Evolutionary conservation across 108 stramenopile species (phyloP), one percentile per base, ranked within the genome.

Genomic region (Aurantiochytrium sp.): DNA sequence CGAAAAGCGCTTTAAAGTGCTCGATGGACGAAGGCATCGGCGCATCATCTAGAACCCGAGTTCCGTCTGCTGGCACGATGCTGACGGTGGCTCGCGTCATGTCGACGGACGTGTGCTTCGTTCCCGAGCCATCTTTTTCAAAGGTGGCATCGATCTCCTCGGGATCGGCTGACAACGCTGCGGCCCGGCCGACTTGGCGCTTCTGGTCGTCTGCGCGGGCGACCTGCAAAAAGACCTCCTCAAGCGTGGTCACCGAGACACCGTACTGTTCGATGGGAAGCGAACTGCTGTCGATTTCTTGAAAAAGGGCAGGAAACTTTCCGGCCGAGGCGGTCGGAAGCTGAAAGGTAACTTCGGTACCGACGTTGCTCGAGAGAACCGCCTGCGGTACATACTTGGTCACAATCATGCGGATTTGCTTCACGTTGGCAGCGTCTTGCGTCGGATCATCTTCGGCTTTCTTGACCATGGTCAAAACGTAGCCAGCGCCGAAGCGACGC

Each of bases 201-300:
- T 58, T 29, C 4, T 89, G 35, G 60, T 88, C 28, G 43, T n/a
- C 88, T 5, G 49, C 58, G 25, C 89, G 42, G 4, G 71, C 91
- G 21, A 92, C 89, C 25, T 76, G 23, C 57, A 93, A n/a, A 71
- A 94, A 94, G 10, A 95, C 94, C 83, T 93, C 92, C 89, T 95
- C 94, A 60, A 95, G 59, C 5, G 94, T 94, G 35, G 94, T 95
- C 19, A 94, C 92, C 51, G 91, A 90, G 43, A 95, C 55, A 5
- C 94, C 94, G 91, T 94, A 94, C n/a, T 89, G 72, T 4, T 60
- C 89, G 45, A 95, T 45, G 51, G 91, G 92, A 43, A 95, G 88
- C 43, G 45, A 64, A 18, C 29, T 53, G 28, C 87, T 29, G 60
- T 95, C 93, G 10, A 95, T 47, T 51, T 92, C 90, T 12, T n/a